Evolutionary conservation across 2,329 filamentous ascomycete genomes (phyloP).

Genomic region (Pleoardoris graminearum): DNA sequence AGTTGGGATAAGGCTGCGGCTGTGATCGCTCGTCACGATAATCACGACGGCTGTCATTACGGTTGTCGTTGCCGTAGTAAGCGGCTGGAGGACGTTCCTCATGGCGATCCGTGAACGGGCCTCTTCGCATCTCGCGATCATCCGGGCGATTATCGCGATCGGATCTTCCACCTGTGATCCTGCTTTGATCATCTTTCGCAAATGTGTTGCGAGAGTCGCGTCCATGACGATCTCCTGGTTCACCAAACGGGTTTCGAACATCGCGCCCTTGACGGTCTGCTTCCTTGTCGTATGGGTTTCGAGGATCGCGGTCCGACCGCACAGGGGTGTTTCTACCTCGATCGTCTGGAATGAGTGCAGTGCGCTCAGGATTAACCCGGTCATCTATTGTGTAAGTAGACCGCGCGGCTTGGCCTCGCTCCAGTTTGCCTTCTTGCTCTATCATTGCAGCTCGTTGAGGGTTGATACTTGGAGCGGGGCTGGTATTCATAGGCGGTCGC

Average conservation of each 20-base stretch:
- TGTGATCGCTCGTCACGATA: slow-evolving; percentile 38
- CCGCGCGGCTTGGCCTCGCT: slow-evolving; percentile 31
- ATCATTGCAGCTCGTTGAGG: slow-evolving; percentile 4
- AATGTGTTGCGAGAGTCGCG: not conserved
- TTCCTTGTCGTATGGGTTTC: not conserved
- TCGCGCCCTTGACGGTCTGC: not conserved
- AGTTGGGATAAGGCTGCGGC: slow-evolving; percentile 28
- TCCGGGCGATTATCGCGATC: slow-evolving; percentile 35
- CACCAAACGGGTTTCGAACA: not conserved
- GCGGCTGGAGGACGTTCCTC: slow-evolving; percentile 30
- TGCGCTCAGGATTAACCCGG: slow-evolving; percentile 45
- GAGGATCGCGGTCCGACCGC: slow-evolving; percentile 12
- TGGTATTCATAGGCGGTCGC: not conserved
- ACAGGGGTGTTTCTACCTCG: slow-evolving; percentile 23
- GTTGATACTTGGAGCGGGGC: slow-evolving; percentile 1
- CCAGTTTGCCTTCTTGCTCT: slow-evolving; percentile 30
- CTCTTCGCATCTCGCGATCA: slow-evolving; percentile 26
- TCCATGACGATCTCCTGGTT: slow-evolving; percentile 1
- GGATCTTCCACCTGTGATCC: not conserved
- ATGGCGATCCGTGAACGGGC: slow-evolving; percentile 36
- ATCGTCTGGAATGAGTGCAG: slow-evolving; percentile 40
- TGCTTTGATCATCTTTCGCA: slow-evolving; percentile 1
- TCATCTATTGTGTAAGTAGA: slow-evolving; percentile 40
- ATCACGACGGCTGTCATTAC: slow-evolving; percentile 31
- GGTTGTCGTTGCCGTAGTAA: slow-evolving; percentile 28